A percentile compares a stretch with the other conserved stretches of the same genome.
These are phyloP conservation scores for Rhizoclosmatium globosum DNA, from an alignment of 192 early-diverging fungal genomes.

Conservation along the genomic window DNA sequence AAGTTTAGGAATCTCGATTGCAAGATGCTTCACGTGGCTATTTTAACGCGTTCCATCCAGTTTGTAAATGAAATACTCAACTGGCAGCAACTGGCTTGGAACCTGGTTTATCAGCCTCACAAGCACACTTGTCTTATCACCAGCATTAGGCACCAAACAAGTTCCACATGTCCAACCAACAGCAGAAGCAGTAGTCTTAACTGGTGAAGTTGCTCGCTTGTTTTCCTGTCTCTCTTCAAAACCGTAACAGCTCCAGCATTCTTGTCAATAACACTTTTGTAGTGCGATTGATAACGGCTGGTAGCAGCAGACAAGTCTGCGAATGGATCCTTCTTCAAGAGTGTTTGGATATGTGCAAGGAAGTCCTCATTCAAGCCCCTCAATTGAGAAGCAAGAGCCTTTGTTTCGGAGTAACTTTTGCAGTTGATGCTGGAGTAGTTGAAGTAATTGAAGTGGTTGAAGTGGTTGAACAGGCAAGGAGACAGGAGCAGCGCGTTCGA, in stretches of 20 bases:
- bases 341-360: neutral
- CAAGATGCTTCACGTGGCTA: neutral
- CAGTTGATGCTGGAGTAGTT: neutral
- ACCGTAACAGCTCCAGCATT: neutral
- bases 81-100: neutral
- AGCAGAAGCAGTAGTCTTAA: neutral
- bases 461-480: neutral
- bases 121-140: no score
- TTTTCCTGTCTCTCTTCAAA: neutral
- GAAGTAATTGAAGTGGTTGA: no score
- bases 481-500: neutral
- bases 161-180: neutral
- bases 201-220: neutral
- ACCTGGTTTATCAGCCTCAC: neutral
- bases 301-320: slow-evolving; percentile 4
- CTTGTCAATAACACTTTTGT: neutral
- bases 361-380: slow-evolving; percentile 31
- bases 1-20: no score
- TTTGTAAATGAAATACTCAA: neutral
- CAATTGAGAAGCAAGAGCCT: neutral
- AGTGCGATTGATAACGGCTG: neutral
- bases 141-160: neutral
- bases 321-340: slow-evolving; percentile 15
- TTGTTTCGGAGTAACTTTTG: neutral
- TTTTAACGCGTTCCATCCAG: neutral